A percentile compares a stretch with the other conserved stretches of the same genome.
phyloP scores from a whole-genome alignment of 2,329 filamentous ascomycete genomes.

The Bipolaris gigantea region DNA sequence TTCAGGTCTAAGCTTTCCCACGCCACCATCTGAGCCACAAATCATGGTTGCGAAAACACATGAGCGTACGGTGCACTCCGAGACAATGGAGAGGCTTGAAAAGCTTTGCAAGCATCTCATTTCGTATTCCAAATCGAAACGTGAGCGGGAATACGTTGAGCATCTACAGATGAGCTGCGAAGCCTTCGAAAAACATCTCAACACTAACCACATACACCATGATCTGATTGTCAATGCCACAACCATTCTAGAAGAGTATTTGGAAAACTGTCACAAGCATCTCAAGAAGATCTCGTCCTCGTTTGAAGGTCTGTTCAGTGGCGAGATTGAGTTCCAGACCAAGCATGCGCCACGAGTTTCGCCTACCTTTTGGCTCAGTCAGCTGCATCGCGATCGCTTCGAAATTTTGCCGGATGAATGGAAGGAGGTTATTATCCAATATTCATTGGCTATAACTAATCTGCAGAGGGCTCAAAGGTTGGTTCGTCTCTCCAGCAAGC shows the following conservation, averaged over 20 bases:
- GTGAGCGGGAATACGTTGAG: constrained; percentile 27
- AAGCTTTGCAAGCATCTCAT: constrained; percentile 17
- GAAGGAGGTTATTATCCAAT: constrained; percentile 27
- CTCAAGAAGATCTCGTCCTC: constrained; percentile 8
- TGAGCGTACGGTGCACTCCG: not conserved
- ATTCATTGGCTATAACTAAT: constrained; percentile 30
- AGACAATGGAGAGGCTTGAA: constrained; percentile 10
- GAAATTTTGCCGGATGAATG: constrained; percentile 21
- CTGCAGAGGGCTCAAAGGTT: constrained; percentile 38
- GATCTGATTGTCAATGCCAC: not conserved
- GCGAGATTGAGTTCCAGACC: constrained; percentile 3
- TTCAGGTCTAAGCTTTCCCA: not conserved
- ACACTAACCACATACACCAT: not conserved
- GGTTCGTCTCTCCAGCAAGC: constrained; percentile 11
- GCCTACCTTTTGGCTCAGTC: constrained; percentile 30
- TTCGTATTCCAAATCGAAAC: constrained; percentile 12
- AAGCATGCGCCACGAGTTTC: constrained; percentile 23
- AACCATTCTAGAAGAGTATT: constrained; percentile 12
- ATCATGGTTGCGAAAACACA: not conserved
- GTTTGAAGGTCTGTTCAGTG: constrained; percentile 3
- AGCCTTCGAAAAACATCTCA: constrained; percentile 13
- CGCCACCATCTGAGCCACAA: constrained; percentile 7
- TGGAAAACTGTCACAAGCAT: constrained; percentile 16
- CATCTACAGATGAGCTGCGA: constrained; percentile 21
- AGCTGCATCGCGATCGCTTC: constrained; percentile 25